Base-by-base conservation (phyloP, 106 monocot species). In the Gastrodia elata region DNA sequence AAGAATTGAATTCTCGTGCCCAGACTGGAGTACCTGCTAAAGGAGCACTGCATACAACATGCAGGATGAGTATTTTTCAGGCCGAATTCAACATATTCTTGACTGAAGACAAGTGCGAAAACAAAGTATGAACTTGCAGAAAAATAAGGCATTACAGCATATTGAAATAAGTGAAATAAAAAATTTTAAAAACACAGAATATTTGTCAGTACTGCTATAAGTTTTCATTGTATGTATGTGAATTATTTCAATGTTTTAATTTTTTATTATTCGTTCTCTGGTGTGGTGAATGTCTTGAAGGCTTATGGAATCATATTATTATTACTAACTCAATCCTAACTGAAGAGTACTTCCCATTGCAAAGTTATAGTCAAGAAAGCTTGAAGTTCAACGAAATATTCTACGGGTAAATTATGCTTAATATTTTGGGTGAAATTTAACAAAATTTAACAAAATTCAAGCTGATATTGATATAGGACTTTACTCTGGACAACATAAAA, bases 21-120 rank as follows among this genome's bases (percentile, higher is more conserved):
- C 98, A 98, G 28, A 98, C 93, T 52, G 98, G 98, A 73, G 83
- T 87, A 32, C 93, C 91, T 65, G 80, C 82, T 77, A 98, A 85
- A 46, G 98, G 98, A 11, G 98, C 98, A 77, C 93, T 98, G 77
- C 72, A 79, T 14, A 64, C 3, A 67, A 48, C 18, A 52, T 30
- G 33, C 68, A 70, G 27, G 35, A 44, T 38, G 16, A 39, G 11
- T 39, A 35, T 69, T 39, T 26, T 40, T 26, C 40, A 41, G 38
- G 69, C 41, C 25, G n/a, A n/a, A 69, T 39, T 35, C 10, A 39
- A 25, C 10, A n/a, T n/a, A n/a, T 10, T 40, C 0, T 40, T 24
- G 69, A 40, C 69, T 40, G 49, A 68, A n/a, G 32, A 24, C 35
- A 65, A 75, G 34, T 28, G 43, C 28, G 25, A 20, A 40, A 61